Base-by-base conservation (phyloP, 495 filamentous ascomycete genomes). In the Talaromyces proteolyticus region DNA sequence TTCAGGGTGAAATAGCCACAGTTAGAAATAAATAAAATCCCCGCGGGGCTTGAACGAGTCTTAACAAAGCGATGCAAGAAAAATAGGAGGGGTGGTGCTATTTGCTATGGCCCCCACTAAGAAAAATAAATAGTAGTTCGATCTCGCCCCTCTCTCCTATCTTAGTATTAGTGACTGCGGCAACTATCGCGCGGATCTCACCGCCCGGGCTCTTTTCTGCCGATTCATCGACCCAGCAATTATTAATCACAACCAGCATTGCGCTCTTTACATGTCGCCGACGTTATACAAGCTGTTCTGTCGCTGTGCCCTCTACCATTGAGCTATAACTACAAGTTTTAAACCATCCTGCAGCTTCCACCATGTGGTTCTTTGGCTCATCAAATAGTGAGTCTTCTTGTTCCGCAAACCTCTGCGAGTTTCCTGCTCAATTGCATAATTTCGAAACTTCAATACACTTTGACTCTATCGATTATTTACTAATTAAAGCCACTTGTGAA, bases 351-450 rank as follows among this genome's bases (percentile, higher is more conserved):
- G n/a, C n/a, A n/a, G n/a, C n/a, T n/a, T n/a, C n/a, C 47, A 64
- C 25, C n/a, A 72, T 74, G 69, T 71, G 67, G 61, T 59, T 68
- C 26, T 69, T 67, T 44, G 65, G 68, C 45, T 69, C 66, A 24
- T 69, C 67, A 53, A 65, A 53, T 45, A 57, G 70, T 74, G 65
- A 44, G 66, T 53, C 23, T 42, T 14, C 29, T 14, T 14, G 14
- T 45, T 29, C n/a, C 42, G n/a, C 18, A 41, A 20, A 45, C 14
- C 42, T 23, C 42, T 12, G 24, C 42, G 24, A n/a, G n/a, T n/a
- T n/a, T n/a, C n/a, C n/a, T n/a, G n/a, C n/a, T n/a, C n/a, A n/a
- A n/a, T n/a, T n/a, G n/a, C n/a, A n/a, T n/a, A n/a, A n/a, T n/a
- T n/a, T n/a, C n/a, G n/a, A n/a, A n/a, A n/a, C n/a, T n/a, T n/a